Evolutionary conservation across 2,329 filamentous ascomycete genomes (phyloP), one percentile per base, ranked within the genome.

Genomic region (Aspergillus caelatus): DNA sequence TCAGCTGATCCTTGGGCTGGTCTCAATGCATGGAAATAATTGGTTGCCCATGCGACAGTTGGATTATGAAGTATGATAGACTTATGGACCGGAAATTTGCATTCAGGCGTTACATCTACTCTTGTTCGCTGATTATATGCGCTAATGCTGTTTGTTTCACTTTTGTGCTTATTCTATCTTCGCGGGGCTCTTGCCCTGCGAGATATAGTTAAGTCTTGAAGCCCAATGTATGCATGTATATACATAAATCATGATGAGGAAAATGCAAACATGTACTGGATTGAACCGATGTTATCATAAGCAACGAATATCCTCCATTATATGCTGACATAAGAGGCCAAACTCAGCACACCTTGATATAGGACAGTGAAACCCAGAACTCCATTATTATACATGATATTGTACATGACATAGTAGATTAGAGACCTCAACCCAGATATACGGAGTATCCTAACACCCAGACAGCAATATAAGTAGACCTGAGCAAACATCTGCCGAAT

Each of bases 1-100:
- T 65, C 72, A 14, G 70, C 72, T 65, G 88, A 92, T 81, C 89
- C 89, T 9, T 92, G 89, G 89, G 88, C 89, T 19, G 89, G 89
- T 5, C 75, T 92, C 68, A 89, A 85, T 78, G 86, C 85, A 53
- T 91, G 89, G 89, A 90, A 89, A 75, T 91, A 74, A 61, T 55
- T 36, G 23, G n/a, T 34, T 34, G n/a, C 16, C 16, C 30, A 39
- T 41, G 50, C 28, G 5, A 28, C 58, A 32, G 30, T 26, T 28
- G 19, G n/a, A 56, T 63, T 34, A 68, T 62, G 61, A 71, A 62
- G 60, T 67, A 71, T 63, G 69, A 69, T 71, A 71, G 67, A 70
- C 62, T 61, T 65, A 58, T 32, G 48, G 53, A 53, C 26, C 34
- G 54, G n/a, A 52, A 16, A 43, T 57, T 65, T 67, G 66, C 64